Conservation (phyloP, 2,329 filamentous ascomycete genomes). For the Tolypocladium ophioglossoides region DNA sequence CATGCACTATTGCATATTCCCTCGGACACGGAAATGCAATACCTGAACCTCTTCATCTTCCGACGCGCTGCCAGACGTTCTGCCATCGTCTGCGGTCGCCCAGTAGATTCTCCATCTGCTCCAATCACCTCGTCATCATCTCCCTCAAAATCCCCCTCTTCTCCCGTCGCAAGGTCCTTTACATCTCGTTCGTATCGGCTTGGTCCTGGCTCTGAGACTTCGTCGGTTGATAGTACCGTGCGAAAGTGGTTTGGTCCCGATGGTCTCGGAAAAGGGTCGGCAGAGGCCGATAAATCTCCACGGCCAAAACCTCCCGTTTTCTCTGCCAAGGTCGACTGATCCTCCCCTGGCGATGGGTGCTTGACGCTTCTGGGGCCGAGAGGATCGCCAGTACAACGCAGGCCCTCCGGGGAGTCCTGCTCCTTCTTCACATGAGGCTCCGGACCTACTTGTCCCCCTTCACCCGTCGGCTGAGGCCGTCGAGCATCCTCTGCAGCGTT, state of each 20-base stretch:
- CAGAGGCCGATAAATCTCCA: not conserved
- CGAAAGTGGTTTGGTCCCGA: slow-evolving; percentile 1
- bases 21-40: not conserved
- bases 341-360: not conserved
- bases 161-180: slow-evolving; percentile 25
- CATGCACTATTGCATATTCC: not conserved
- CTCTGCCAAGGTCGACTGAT: not conserved
- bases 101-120: slow-evolving; percentile 18
- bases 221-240: slow-evolving; percentile 1
- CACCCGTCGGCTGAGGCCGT: not conserved
- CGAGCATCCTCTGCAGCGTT: not conserved
- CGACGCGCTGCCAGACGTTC: slow-evolving; percentile 46
- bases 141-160: slow-evolving; percentile 39
- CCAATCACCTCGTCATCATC: slow-evolving; percentile 51
- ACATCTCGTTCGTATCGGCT: slow-evolving; percentile 26
- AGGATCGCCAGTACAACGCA: not conserved
- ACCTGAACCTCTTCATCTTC: slow-evolving; percentile 77
- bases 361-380: not conserved
- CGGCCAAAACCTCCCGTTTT: not conserved
- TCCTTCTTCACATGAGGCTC: not conserved
- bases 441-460: not conserved
- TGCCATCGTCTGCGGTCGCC: slow-evolving; percentile 40
- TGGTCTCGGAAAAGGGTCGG: not conserved
- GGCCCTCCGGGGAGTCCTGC: not conserved
- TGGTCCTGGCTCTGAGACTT: slow-evolving; percentile 20